Percentiles rank a stretch among this genome's conserved stretches.
These are phyloP conservation scores for Capronia americana DNA, from an alignment of 2,329 filamentous ascomycete species.

Conservation along the genomic window DNA sequence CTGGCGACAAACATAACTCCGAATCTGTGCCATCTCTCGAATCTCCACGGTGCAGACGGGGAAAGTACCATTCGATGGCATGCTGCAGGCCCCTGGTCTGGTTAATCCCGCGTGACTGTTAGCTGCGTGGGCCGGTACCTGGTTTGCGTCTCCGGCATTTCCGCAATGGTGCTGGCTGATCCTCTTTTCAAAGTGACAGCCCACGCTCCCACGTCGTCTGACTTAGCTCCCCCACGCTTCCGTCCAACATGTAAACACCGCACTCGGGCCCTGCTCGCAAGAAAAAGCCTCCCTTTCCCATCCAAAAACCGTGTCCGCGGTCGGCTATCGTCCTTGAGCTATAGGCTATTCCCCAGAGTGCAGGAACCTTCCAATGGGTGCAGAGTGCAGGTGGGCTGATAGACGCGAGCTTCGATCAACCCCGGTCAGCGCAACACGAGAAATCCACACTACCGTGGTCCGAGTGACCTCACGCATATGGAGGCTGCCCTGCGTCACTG, in stretches of 20 bases:
- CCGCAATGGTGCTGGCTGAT: slow-evolving; percentile 2
- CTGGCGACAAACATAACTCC: not conserved
- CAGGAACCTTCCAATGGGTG: slow-evolving; percentile 10
- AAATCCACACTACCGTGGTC: slow-evolving; percentile 19
- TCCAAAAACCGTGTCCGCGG: not conserved
- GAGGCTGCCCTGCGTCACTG: slow-evolving; percentile 26
- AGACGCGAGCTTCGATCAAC: slow-evolving; percentile 7
- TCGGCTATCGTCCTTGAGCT: slow-evolving; percentile 11
- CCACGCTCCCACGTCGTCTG: slow-evolving; percentile 18
- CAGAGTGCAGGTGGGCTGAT: slow-evolving; percentile 11
- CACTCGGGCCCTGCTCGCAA: not conserved
- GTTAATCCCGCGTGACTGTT: slow-evolving; percentile 16
- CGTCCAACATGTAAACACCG: not conserved
- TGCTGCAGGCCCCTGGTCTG: not conserved
- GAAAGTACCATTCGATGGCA: not conserved
- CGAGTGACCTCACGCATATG: slow-evolving; percentile 36
- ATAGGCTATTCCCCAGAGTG: slow-evolving; percentile 17
- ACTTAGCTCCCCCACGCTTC: slow-evolving; percentile 12
- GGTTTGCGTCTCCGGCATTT: slow-evolving; percentile 6
- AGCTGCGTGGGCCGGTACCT: slow-evolving; percentile 14
- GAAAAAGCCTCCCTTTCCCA: not conserved
- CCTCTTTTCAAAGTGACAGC: slow-evolving; percentile 1
- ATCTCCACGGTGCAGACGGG: not conserved
- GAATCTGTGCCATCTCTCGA: not conserved
- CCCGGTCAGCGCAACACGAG: slow-evolving; percentile 9